Conservation (phyloP, 192 early-diverging fungal genomes). For the Backusella tarrabulga region DNA sequence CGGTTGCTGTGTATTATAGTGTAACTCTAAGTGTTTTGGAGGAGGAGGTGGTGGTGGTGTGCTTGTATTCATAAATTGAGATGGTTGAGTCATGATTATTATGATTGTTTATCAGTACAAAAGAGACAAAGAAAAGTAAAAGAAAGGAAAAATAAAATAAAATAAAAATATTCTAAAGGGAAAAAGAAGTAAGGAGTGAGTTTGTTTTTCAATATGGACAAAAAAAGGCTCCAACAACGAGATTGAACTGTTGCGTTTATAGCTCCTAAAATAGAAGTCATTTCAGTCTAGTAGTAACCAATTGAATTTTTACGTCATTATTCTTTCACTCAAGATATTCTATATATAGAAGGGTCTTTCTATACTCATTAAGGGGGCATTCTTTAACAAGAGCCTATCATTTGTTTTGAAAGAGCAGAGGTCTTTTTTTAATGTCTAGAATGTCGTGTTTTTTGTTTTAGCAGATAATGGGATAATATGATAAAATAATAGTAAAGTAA, state of each 20-base stretch:
- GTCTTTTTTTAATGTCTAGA: background rate
- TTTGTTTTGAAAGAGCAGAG: background rate
- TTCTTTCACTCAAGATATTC: background rate
- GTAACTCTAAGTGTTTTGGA: slow-evolving; percentile 10
- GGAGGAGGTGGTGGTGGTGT: background rate
- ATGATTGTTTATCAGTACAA: background rate
- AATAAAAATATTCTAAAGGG: background rate
- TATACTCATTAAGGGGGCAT: background rate
- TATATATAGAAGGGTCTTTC: background rate
- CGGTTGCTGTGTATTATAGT: background rate
- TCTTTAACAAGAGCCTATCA: background rate
- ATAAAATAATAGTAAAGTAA: background rate
- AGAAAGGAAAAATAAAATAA: background rate
- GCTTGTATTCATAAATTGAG: background rate
- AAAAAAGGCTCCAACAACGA: slow-evolving; percentile 14
- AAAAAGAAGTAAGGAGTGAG: slow-evolving; percentile 14
- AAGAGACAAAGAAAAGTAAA: background rate
- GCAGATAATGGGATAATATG: background rate
- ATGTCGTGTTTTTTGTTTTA: background rate
- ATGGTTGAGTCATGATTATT: slow-evolving; percentile 13
- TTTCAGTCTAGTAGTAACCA: background rate
- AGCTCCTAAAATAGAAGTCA: slow-evolving; percentile 4
- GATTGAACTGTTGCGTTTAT: background rate
- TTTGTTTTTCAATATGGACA: slow-evolving; percentile 18
- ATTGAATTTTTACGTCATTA: background rate